Evolutionary conservation across 129 eudicot genomes (phyloP).

Genomic region (Chrysanthemum lavandulifolium): DNA sequence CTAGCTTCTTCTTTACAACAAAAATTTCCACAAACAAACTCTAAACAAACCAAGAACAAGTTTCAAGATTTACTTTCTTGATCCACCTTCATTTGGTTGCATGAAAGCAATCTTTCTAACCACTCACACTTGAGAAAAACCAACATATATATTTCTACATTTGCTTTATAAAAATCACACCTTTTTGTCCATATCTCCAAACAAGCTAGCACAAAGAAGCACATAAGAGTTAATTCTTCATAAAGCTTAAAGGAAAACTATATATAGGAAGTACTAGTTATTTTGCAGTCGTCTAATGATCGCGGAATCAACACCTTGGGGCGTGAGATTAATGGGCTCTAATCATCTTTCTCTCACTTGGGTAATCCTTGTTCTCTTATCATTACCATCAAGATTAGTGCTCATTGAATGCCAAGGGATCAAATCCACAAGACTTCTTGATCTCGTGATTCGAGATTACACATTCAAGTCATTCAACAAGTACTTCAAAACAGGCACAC

Average conservation of each 20-base stretch:
- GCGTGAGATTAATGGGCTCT: conserved; percentile 40
- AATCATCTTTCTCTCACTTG: conserved; percentile 24
- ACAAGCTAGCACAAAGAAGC: conserved; percentile 10
- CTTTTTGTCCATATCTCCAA: conserved; percentile 14
- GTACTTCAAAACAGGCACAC: conserved; percentile 59
- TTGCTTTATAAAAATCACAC: conserved; percentile 22
- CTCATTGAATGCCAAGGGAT: conserved; percentile 47
- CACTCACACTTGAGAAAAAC: conserved; percentile 22
- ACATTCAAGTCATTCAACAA: conserved; percentile 55
- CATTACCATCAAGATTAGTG: conserved; percentile 31
- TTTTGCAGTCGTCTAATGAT: neutral
- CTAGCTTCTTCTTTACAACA: conserved; percentile 5
- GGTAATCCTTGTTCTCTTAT: conserved; percentile 34
- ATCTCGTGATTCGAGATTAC: conserved; percentile 80
- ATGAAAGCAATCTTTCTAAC: conserved; percentile 2
- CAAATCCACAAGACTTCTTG: conserved; percentile 75
- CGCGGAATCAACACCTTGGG: neutral
- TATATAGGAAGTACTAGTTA: neutral
- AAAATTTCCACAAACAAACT: conserved; percentile 20
- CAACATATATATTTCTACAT: conserved; percentile 21
- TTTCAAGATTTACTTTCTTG: conserved; percentile 16
- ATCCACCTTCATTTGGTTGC: conserved; percentile 24
- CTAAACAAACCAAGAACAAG: conserved; percentile 20
- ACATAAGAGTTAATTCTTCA: neutral
- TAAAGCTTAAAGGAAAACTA: neutral